Base-by-base conservation (phyloP, 1,284 basidiomycete genomes). In the Pseudomicrostroma phylloplanum region DNA sequence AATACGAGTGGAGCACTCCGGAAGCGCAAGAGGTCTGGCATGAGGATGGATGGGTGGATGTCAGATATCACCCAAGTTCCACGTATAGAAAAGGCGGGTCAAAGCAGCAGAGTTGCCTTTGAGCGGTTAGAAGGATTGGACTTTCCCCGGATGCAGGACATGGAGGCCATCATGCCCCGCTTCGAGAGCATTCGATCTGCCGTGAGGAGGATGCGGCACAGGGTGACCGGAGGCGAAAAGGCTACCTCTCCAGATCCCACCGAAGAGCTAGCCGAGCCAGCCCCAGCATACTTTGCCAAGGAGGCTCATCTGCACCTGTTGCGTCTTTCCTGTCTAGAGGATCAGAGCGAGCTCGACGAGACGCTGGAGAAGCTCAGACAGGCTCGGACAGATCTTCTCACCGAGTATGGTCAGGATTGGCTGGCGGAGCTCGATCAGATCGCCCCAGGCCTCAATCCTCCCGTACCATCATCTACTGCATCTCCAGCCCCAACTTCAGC, bases 291-390 rank as follows among this genome's bases (percentile, higher is more conserved):
- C 13, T 54, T 54, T 54, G 2, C 51, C 2, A 54, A 54, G 21
- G 51, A 54, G 51, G 15, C 21, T 8, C 51, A 54, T 54, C 51
- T 54, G 6, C 51, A 54, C 7, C n/a, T 54, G 6, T 25, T 54
- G 13, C 13, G 51, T 13, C 51, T 54, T 7, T 21, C 51, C 21
- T 25, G 25, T 19, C 7, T 6, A 13, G 17, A 54, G 8, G 51
- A 54, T 6, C 15, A 26, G 15, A 25, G 21, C 21, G 51, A 21
- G 21, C 25, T 54, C 2, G 51, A 54, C 13, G 51, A 19, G 13
- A 25, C n/a, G 21, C 21, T 54, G 21, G 51, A 19, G 13, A 15
- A 54, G 15, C 51, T 54, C 21, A 54, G 26, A 21, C 21, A 54
- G 51, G 51, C 51, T 19, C n/a, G 51, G 21, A 15, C 15, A 19